Base-by-base conservation (phyloP, 257 asterid species). In the Voacanga thouarsii region DNA sequence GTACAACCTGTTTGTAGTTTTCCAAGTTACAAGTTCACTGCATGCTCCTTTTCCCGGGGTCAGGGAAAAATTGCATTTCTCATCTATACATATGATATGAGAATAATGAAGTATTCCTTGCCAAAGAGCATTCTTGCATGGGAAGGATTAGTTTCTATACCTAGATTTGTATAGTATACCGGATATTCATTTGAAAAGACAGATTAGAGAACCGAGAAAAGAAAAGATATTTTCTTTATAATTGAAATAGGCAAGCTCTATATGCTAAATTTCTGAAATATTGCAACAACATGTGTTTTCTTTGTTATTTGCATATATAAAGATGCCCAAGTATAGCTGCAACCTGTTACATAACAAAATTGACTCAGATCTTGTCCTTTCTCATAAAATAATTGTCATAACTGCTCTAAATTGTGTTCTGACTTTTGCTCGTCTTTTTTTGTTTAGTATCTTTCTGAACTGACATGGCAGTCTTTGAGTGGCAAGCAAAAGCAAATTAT, bases 401-500 rank as follows among this genome's bases (percentile, higher is more conserved):
- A 28, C 68, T 79, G 64, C 79, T 43, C 61, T 73, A 77, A 82
- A 65, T 60, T 68, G 56, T 80, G 41, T 84, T 69, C 83, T 85
- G 85, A 84, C 79, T 77, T 71, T 51, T 39, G 61, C 83, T 33
- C 78, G 67, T 74, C 72, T 83, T 53, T 84, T 84, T 80, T 47
- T 55, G 77, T 56, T 82, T 92, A 92, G 97, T 83, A 89, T 78
- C 84, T 91, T 83, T 77, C 90, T 71, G 84, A 79, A 77, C 72
- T 81, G 28, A 80, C 79, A 61, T 90, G 94, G 96, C 85, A 85
- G 65, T 84, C 89, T 80, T 91, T 90, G 85, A 85, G 86, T 70
- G 90, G 85, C 79, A 93, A 86, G 83, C 94, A 93, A 82, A 91
- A 90, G 83, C 90, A 90, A 82, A 83, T 84, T 83, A 82, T 84